Evolutionary conservation across 331 rosid species (phyloP), one percentile per base, ranked within the genome.

Genomic region (Quercus tomentella): DNA sequence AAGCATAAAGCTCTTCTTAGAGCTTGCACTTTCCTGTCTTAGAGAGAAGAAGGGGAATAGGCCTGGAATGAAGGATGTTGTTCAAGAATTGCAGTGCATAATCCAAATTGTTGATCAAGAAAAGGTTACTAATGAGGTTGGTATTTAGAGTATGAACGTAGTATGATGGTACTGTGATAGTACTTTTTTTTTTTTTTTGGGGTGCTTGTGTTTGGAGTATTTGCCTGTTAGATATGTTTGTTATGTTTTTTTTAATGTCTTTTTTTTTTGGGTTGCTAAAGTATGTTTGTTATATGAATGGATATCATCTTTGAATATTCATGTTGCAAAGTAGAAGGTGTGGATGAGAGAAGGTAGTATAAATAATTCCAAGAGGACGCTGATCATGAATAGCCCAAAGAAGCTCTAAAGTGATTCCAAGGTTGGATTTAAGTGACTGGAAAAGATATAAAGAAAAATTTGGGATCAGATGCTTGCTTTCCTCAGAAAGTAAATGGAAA

Each of bases 31-130:
- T 80, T 79, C 88, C 51, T 96, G 99, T 79, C 72, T 93, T 45
- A 89, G 74, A 77, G 98, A 96, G 86, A 91, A 89, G 89, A 93
- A 88, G 88, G 90, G 45, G 43, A 97, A 96, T 31, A 90, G 99
- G 79, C 99, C 99, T 60, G 58, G 88, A 76, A 93, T 93, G 99
- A 91, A 83, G 76, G 91, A 82, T 68, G 86, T 90, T 75, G 94
- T 90, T 82, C 92, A 90, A 80, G 85, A 89, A 30, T 91, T 96
- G 41, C 82, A 87, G 21, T 58, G 85, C 84, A 86, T 95, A 74
- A 83, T 86, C 73, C 92, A 80, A 80, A 76, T 55, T 72, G 62
- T 72, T 66, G 89, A 82, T 73, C 82, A 89, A 73, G 83, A 84
- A 76, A 74, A 58, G 71, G 81, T 28, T 22, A 26, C 4, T 33